Conservation (phyloP, 257 asterid genomes). For the Nicotiana knightiana region DNA sequence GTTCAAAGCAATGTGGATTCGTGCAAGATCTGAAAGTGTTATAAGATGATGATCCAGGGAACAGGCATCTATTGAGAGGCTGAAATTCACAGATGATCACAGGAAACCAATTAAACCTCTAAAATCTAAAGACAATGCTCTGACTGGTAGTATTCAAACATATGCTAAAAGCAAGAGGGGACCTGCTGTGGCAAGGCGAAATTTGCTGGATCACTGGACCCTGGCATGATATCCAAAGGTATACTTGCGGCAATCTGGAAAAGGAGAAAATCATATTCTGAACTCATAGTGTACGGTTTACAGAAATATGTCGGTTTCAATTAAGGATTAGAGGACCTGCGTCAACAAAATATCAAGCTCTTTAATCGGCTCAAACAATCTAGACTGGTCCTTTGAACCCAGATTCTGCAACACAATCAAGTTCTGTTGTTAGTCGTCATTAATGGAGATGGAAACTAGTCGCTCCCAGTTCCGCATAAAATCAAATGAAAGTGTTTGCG, state of each 20-base stretch:
- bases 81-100: conserved; percentile 18
- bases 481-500: background rate
- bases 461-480: background rate
- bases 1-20: conserved; percentile 88
- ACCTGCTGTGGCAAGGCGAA: conserved; percentile 94
- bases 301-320: background rate
- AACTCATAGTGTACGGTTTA: conserved; percentile 7
- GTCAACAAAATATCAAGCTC: conserved; percentile 89
- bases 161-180: conserved; percentile 13
- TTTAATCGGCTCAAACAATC: conserved; percentile 72
- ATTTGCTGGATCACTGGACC: conserved; percentile 81
- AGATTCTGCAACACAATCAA: conserved; percentile 49
- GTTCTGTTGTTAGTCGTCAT: background rate
- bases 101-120: conserved; percentile 3
- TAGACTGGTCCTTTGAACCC: conserved; percentile 69
- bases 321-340: conserved; percentile 46
- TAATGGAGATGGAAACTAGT: background rate
- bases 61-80: conserved; percentile 87
- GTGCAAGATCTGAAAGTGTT: conserved; percentile 96
- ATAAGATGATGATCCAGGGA: conserved; percentile 82
- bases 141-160: background rate
- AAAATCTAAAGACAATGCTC: background rate
- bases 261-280: background rate
- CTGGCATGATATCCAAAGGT: conserved; percentile 90
- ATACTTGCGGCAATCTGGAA: conserved; percentile 76